phyloP scores from a whole-genome alignment of 805 yeast genomes.

The Tetrapisispora phaffii region DNA sequence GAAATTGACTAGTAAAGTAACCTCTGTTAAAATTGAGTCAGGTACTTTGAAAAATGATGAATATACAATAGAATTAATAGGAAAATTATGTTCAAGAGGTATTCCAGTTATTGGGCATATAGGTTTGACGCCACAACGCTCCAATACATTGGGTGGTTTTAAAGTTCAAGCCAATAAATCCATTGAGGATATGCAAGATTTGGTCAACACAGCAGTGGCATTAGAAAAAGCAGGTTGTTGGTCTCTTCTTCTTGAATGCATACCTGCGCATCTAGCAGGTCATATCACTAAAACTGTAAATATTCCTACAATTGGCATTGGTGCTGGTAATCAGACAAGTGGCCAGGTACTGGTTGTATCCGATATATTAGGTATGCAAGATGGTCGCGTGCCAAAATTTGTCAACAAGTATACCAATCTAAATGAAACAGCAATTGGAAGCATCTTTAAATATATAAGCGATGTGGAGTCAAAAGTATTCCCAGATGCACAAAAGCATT shows the following conservation, averaged over 20 bases:
- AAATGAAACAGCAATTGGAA: slow-evolving; percentile 38
- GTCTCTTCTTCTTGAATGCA: slow-evolving; percentile 69
- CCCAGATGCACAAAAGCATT: slow-evolving; percentile 53
- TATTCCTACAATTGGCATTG: slow-evolving; percentile 90
- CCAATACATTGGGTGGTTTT: slow-evolving; percentile 73
- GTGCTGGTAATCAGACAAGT: slow-evolving; percentile 76
- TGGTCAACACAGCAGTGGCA: slow-evolving; percentile 57
- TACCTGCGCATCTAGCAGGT: slow-evolving; percentile 64
- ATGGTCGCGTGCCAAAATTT: slow-evolving; percentile 54
- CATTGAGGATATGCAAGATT: slow-evolving; percentile 40
- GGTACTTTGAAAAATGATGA: slow-evolving; percentile 37
- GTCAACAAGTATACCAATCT: slow-evolving; percentile 59
- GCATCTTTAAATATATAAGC: slow-evolving; percentile 42
- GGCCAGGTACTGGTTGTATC: slow-evolving; percentile 89
- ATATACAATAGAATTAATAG: slow-evolving; percentile 42
- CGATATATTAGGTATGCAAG: slow-evolving; percentile 71
- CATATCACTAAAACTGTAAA: slow-evolving; percentile 48
- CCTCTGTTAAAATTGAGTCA: slow-evolving; percentile 62
- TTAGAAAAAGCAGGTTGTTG: slow-evolving; percentile 72
- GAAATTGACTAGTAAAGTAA: slow-evolving; percentile 22
- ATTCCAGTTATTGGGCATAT: slow-evolving; percentile 87
- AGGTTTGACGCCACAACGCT: slow-evolving; percentile 86
- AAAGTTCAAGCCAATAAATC: slow-evolving; percentile 69
- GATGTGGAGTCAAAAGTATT: slow-evolving; percentile 51
- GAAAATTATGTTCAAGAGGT: slow-evolving; percentile 53